These are phyloP conservation scores for Trametes cubensis DNA, from an alignment of 768 basidiomycete genomes.

Conservation along the genomic window DNA sequence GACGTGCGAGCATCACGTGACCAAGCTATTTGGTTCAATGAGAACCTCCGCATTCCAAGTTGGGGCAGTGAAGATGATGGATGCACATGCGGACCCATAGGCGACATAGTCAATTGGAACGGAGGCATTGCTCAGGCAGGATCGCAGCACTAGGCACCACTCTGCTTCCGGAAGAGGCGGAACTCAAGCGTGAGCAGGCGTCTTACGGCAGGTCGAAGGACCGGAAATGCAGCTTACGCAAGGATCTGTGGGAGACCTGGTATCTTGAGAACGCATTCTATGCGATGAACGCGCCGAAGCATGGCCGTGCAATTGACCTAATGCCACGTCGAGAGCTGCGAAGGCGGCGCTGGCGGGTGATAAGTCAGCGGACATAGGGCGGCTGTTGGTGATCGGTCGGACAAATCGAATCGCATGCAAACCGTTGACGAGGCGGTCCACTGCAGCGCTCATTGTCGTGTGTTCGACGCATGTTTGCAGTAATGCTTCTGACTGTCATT, in stretches of 20 bases:
- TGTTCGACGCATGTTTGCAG: too few relatives aligned
- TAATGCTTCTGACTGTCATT: too few relatives aligned
- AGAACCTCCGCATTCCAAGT: constrained; percentile 10
- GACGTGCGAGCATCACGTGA: constrained; percentile 24
- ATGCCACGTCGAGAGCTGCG: too few relatives aligned
- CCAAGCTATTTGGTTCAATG: constrained; percentile 7
- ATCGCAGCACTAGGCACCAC: not conserved
- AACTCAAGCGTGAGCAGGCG: not conserved
- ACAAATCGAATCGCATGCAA: too few relatives aligned
- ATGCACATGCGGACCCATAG: constrained; percentile 9
- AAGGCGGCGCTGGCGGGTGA: too few relatives aligned
- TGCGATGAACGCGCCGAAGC: not conserved
- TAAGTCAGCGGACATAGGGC: too few relatives aligned
- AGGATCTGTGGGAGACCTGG: constrained; percentile 13
- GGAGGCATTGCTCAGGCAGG: constrained; percentile 5
- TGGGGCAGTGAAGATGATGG: constrained; percentile 14
- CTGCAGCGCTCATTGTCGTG: too few relatives aligned
- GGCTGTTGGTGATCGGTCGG: too few relatives aligned
- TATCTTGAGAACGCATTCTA: not conserved
- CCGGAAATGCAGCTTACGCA: constrained; percentile 4
- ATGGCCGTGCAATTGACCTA: not conserved
- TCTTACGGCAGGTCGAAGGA: not conserved
- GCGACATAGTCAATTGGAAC: not conserved
- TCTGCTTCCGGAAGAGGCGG: constrained; percentile 10
- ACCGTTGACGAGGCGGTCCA: too few relatives aligned